phyloP scores from a whole-genome alignment of 495 filamentous ascomycete genomes.

The Xylaria curta region DNA sequence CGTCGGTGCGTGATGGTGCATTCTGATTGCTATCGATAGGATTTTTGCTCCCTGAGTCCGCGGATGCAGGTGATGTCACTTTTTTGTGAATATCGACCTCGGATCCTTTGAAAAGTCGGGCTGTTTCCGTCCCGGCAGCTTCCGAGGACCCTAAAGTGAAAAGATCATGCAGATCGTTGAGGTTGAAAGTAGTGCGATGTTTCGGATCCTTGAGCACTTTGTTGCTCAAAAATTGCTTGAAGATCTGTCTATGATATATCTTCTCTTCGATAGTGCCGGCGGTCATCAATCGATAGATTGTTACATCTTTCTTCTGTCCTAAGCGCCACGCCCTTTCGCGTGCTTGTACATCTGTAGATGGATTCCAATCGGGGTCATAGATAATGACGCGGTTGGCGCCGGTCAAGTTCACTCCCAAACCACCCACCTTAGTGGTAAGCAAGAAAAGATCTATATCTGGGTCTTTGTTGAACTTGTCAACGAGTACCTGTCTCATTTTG shows the following conservation, averaged over 20 bases:
- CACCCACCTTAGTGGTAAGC: constrained; percentile 92
- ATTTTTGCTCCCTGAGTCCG: constrained; percentile 5
- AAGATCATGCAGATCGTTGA: constrained; percentile 86
- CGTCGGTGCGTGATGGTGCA: constrained; percentile 44
- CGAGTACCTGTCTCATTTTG: constrained; percentile 78
- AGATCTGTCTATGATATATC: constrained; percentile 97
- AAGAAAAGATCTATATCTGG: constrained; percentile 85
- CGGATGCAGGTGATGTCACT: constrained; percentile 27
- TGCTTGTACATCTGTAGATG: constrained; percentile 90
- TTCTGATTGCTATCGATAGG: constrained; percentile 25
- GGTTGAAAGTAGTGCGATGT: constrained; percentile 82
- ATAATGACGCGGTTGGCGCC: constrained; percentile 96
- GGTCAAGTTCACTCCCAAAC: constrained; percentile 91
- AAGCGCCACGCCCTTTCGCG: constrained; percentile 96
- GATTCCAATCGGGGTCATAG: constrained; percentile 98
- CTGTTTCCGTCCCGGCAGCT: constrained; percentile 79
- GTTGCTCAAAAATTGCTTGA: constrained; percentile 93
- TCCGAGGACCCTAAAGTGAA: constrained; percentile 78
- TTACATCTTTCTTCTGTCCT: constrained; percentile 92
- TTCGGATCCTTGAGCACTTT: constrained; percentile 94
- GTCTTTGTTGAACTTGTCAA: constrained; percentile 89
- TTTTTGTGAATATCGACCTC: constrained; percentile 68
- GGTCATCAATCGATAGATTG: constrained; percentile 95
- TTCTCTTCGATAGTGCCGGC: constrained; percentile 98
- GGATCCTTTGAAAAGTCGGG: constrained; percentile 75